phyloP scores from a whole-genome alignment of 2,329 filamentous ascomycete species.

The Hortaea werneckii region DNA sequence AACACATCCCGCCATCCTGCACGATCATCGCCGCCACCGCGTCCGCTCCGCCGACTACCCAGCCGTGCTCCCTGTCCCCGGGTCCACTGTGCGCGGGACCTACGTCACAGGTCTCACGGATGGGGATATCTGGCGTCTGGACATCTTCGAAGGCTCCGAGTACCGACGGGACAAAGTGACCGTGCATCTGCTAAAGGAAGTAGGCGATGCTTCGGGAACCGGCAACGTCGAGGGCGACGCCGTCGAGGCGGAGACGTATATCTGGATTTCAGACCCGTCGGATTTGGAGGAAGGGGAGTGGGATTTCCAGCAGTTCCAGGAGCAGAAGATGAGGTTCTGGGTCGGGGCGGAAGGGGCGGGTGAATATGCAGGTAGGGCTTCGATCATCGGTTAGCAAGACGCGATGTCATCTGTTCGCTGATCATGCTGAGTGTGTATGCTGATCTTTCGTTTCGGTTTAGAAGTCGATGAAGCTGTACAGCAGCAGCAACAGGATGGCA shows the following conservation, averaged over 20 bases:
- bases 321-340: constrained; percentile 60
- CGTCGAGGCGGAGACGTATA: constrained; percentile 38
- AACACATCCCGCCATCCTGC: constrained; percentile 66
- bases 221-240: constrained; percentile 30
- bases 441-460: constrained; percentile 11
- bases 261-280: constrained; percentile 39
- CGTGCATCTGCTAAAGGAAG: constrained; percentile 23
- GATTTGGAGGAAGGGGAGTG: constrained; percentile 65
- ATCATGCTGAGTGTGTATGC: not conserved
- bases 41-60: constrained; percentile 69
- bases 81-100: constrained; percentile 56
- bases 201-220: constrained; percentile 17
- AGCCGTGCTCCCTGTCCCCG: constrained; percentile 48
- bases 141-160: constrained; percentile 70
- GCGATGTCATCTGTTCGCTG: not conserved
- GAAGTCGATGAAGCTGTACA: constrained; percentile 37
- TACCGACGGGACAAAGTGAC: constrained; percentile 49
- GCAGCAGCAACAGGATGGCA: constrained; percentile 30
- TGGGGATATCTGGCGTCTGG: constrained; percentile 63
- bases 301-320: constrained; percentile 77
- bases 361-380: constrained; percentile 34
- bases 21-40: constrained; percentile 59
- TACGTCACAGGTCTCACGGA: constrained; percentile 69
- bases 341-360: constrained; percentile 39
- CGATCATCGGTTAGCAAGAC: constrained; percentile 17